Evolutionary conservation across 2,329 filamentous ascomycete genomes (phyloP).

Genomic region (Microcyclospora tardicrescens): DNA sequence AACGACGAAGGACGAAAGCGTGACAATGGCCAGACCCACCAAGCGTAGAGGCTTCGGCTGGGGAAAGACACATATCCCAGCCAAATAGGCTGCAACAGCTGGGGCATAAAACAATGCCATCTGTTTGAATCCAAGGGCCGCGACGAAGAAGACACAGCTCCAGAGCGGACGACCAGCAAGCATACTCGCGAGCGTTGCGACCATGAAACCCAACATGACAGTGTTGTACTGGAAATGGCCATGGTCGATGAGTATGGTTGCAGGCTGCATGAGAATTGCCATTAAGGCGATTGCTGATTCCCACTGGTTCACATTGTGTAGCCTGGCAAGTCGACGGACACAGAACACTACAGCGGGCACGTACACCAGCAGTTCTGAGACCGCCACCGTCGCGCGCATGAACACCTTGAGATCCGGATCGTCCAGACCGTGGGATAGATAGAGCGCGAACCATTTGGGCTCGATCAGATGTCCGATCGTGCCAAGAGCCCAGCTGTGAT

Average conservation of each 20-base stretch:
- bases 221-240: conserved; percentile 98
- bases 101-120: conserved; percentile 98
- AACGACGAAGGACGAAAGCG: conserved; percentile 57
- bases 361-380: conserved; percentile 84
- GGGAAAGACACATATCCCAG: conserved; percentile 75
- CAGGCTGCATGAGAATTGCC: conserved; percentile 84
- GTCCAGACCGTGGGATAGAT: conserved; percentile 69
- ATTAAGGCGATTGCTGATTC: conserved; percentile 72
- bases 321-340: conserved; percentile 63
- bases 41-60: conserved; percentile 55
- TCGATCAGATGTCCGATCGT: conserved; percentile 69
- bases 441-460: conserved; percentile 75
- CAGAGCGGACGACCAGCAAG: conserved; percentile 73
- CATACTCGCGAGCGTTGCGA: conserved; percentile 80
- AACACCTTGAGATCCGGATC: conserved; percentile 75
- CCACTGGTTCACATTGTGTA: conserved; percentile 64
- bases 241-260: conserved; percentile 83
- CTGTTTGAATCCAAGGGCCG: conserved; percentile 92
- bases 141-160: conserved; percentile 88
- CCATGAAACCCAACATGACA: conserved; percentile 86
- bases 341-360: conserved; percentile 78
- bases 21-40: conserved; percentile 61
- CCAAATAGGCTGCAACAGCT: conserved; percentile 77
- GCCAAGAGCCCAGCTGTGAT: conserved; percentile 93
- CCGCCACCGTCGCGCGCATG: conserved; percentile 84